These are phyloP conservation scores for Teunomyces panamensis DNA, from an alignment of 805 yeast species.

Conservation along the genomic window DNA sequence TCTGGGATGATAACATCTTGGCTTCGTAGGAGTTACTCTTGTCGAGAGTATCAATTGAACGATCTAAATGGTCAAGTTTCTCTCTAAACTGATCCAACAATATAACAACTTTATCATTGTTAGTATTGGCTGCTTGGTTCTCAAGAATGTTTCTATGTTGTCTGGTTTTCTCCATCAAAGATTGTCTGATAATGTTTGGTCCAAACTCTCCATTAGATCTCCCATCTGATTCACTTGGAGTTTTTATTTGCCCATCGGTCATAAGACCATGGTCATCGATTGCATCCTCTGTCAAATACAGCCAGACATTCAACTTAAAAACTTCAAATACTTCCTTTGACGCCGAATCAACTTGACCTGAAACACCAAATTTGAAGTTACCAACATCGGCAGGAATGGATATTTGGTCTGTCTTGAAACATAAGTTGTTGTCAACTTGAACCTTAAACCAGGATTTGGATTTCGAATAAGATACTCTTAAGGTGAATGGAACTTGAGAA, in stretches of 20 bases:
- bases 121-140: background rate
- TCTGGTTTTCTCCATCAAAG: slow-evolving; percentile 33
- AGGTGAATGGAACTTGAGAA: slow-evolving; percentile 65
- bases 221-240: slow-evolving; percentile 29
- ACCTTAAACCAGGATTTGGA: slow-evolving; percentile 49
- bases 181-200: slow-evolving; percentile 28
- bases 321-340: slow-evolving; percentile 63
- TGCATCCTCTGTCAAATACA: slow-evolving; percentile 52
- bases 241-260: slow-evolving; percentile 37
- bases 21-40: slow-evolving; percentile 9
- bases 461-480: slow-evolving; percentile 60
- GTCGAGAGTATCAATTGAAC: slow-evolving; percentile 3
- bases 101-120: background rate
- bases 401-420: slow-evolving; percentile 62
- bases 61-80: background rate
- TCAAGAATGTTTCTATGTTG: background rate
- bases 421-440: slow-evolving; percentile 69
- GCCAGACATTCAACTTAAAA: slow-evolving; percentile 55
- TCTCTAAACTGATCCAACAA: background rate
- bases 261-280: slow-evolving; percentile 54
- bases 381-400: slow-evolving; percentile 36
- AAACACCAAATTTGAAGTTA: slow-evolving; percentile 49
- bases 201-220: slow-evolving; percentile 6
- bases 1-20: slow-evolving; percentile 9
- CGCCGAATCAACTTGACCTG: slow-evolving; percentile 40